Conservation (phyloP, 495 filamentous ascomycete species). For the Penicillium verhagenii region DNA sequence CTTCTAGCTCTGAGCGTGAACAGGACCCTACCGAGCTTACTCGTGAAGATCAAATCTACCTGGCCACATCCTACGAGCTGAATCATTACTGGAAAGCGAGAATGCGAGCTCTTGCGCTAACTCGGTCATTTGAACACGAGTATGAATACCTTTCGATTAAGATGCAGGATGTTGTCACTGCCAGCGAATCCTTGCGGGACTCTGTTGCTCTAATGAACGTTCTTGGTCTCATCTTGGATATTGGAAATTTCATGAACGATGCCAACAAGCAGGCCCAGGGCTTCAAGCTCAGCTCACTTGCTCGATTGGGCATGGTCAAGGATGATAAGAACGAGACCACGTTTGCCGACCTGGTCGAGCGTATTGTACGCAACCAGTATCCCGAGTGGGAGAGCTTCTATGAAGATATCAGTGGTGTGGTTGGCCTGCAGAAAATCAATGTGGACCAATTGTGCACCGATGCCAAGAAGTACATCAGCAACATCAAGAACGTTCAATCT, state of each 20-base stretch:
- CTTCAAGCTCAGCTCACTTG: constrained; percentile 96
- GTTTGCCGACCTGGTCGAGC: constrained; percentile 94
- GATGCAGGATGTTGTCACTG: constrained; percentile 75
- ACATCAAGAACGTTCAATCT: constrained; percentile 87
- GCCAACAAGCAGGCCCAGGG: constrained; percentile 96
- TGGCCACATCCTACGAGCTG: constrained; percentile 89
- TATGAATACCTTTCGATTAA: constrained; percentile 88
- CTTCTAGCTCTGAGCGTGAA: constrained; percentile 74
- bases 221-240: constrained; percentile 91
- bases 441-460: constrained; percentile 87
- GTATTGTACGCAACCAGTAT: constrained; percentile 93
- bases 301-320: constrained; percentile 93
- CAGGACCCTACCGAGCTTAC: constrained; percentile 87
- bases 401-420: constrained; percentile 80
- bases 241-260: constrained; percentile 99
- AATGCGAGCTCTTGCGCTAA: constrained; percentile 86
- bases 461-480: constrained; percentile 92
- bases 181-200: constrained; percentile 85
- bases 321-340: constrained; percentile 98
- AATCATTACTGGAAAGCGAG: constrained; percentile 99
- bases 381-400: constrained; percentile 90
- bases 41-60: constrained; percentile 90
- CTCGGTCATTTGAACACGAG: constrained; percentile 79
- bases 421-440: constrained; percentile 87
- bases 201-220: constrained; percentile 94